Conservation (phyloP, 192 early-diverging fungal genomes). For the Umbelopsis ramanniana region DNA sequence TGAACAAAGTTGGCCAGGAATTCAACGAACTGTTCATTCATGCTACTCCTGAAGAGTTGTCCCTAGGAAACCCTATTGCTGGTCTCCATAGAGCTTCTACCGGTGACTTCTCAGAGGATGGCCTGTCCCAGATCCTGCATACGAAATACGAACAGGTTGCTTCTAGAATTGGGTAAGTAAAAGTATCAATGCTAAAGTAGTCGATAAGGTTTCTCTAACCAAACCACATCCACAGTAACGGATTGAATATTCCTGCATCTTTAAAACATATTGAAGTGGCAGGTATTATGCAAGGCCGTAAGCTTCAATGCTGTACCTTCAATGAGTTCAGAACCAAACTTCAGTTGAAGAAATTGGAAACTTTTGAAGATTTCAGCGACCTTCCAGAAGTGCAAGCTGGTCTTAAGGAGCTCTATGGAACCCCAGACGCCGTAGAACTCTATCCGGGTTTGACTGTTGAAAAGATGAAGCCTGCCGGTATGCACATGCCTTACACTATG, state of each 20-base stretch:
- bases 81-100: slow-evolving; percentile 39
- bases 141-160: slow-evolving; percentile 28
- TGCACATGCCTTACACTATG: slow-evolving; percentile 50
- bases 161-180: slow-evolving; percentile 32
- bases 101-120: slow-evolving; percentile 26
- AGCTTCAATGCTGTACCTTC: slow-evolving; percentile 48
- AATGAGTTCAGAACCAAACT: slow-evolving; percentile 53
- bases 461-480: slow-evolving; percentile 42
- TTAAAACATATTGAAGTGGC: slow-evolving; percentile 46
- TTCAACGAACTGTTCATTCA: slow-evolving; percentile 34
- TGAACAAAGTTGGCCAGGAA: slow-evolving; percentile 19
- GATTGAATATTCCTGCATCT: slow-evolving; percentile 40
- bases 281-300: slow-evolving; percentile 48
- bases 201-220: background rate
- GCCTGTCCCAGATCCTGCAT: slow-evolving; percentile 12
- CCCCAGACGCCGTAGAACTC: slow-evolving; percentile 48
- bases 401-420: slow-evolving; percentile 47
- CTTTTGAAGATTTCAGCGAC: slow-evolving; percentile 42
- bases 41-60: slow-evolving; percentile 30
- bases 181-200: background rate
- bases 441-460: slow-evolving; percentile 55
- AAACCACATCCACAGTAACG: slow-evolving; percentile 38
- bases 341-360: slow-evolving; percentile 36
- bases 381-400: slow-evolving; percentile 24
- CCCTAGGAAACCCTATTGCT: slow-evolving; percentile 30